Percentiles rank a stretch among this genome's conserved stretches.
Conservation (phyloP, 495 filamentous ascomycete genomes). For the Neurospora sp. region DNA sequence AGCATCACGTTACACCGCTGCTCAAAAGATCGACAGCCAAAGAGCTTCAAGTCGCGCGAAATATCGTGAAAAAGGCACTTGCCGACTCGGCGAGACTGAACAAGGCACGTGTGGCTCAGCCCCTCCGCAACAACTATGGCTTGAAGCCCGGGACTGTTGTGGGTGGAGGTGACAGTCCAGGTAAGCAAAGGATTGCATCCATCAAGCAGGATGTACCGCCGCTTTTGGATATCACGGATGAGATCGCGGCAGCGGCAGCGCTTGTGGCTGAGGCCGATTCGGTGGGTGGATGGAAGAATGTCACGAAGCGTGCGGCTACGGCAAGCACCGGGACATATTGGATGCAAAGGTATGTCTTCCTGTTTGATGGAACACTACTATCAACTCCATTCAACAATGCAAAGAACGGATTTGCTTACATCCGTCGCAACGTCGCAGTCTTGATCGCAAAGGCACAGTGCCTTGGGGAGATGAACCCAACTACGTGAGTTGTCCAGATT, state of each 20-base stretch:
- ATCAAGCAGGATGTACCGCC: conserved; percentile 3
- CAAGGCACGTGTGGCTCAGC: neutral
- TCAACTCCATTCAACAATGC: too few species aligned
- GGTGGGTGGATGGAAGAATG: neutral
- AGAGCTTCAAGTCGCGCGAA: neutral
- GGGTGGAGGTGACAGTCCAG: neutral
- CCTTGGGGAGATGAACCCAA: conserved; percentile 43
- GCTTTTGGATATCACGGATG: conserved; percentile 19
- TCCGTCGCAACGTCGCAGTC: conserved; percentile 9
- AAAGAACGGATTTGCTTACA: too few species aligned
- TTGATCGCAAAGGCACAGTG: conserved; percentile 56
- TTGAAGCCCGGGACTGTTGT: neutral
- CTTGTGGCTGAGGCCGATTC: conserved; percentile 21
- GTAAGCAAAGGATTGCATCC: neutral
- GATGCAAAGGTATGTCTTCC: neutral
- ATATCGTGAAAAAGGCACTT: neutral
- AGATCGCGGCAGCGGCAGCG: conserved; percentile 21
- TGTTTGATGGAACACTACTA: too few species aligned
- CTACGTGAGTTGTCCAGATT: conserved; percentile 26
- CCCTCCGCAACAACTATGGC: neutral
- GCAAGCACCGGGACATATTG: neutral
- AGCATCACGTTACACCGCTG: neutral
- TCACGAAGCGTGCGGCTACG: neutral
- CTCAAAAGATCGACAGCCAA: neutral
- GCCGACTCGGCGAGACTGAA: neutral